Evolutionary conservation across 2,329 filamentous ascomycete species (phyloP), one percentile per base, ranked within the genome.

Genomic region (Moelleriella libera): DNA sequence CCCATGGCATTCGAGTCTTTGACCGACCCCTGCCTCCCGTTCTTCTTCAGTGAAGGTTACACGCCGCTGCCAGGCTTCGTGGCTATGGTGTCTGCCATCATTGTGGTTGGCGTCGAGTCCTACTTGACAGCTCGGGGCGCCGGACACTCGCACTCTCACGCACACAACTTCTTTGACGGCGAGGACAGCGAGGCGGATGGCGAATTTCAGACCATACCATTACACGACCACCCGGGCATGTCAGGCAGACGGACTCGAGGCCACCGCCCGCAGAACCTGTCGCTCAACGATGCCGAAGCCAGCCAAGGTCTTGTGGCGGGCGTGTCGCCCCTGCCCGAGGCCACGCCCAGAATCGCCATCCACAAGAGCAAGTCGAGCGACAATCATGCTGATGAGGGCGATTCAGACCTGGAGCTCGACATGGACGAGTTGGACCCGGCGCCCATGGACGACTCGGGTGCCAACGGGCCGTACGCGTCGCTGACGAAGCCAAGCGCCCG

Each of bases 31-130:
- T 85, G 82, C 56, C 77, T 94, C 0, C 85, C 88, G 7, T 70
- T 75, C 49, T 83, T 88, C 60, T 94, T 89, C 76, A 90, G 78
- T 60, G 59, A 83, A 52, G 76, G 77, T n/a, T 94, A 92, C 61
- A 77, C 74, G 44, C 85, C 86, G 5, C 82, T 94, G 61, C 80
- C 87, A 0, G 88, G 88, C 2, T 72, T 92, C 44, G 77, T 94
- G 44, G 84, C 86, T 48, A 90, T 94, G 85, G 64, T 81, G 8
- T 81, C 85, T 9, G 85, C 87, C n/a, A 72, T 94, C 50, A 68
- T 85, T 4, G 88, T 96, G 3, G 86, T 94, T 6, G 77, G 80
- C 2, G 75, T 96, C 46, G 90, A 97, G 63, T 94, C 92, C 67
- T 88, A 88, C 61, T 82, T 97, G 55, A 88, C 88, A 0, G 84